Conservation (phyloP, 106 monocot genomes). For the Dioscorea dumetorum region DNA sequence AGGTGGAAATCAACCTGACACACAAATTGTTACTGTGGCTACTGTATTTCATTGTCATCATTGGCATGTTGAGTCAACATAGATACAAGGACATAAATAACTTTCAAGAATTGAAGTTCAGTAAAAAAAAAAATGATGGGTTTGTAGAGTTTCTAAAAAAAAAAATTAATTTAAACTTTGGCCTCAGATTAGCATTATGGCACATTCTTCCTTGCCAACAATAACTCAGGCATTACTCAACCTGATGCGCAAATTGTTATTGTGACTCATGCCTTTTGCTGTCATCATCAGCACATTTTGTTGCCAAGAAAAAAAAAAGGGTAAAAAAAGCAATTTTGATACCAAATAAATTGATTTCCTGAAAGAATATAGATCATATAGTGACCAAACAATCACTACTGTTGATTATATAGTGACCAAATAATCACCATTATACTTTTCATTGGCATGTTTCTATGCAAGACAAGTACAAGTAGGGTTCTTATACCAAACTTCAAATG, state of each 20-base stretch:
- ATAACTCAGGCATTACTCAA: not conserved
- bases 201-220: conserved; percentile 11
- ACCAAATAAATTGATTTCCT: no score
- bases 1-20: conserved; percentile 1
- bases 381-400: no score
- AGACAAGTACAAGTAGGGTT: no score
- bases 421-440: no score
- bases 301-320: not conserved
- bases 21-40: conserved; percentile 5
- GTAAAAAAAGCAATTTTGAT: not conserved
- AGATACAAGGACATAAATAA: not conserved
- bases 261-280: conserved; percentile 1
- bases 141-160: not conserved
- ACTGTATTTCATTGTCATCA: conserved; percentile 5
- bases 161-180: not conserved
- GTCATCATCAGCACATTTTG: not conserved
- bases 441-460: no score
- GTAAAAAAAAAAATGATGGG: not conserved
- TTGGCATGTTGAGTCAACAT: not conserved
- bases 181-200: conserved; percentile 10
- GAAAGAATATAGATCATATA: no score
- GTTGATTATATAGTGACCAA: no score
- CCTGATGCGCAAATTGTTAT: conserved; percentile 8
- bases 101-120: not conserved
- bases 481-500: no score